These are phyloP conservation scores for Talaromyces sp. DNA, from an alignment of 2,329 filamentous ascomycete genomes.

Conservation along the genomic window DNA sequence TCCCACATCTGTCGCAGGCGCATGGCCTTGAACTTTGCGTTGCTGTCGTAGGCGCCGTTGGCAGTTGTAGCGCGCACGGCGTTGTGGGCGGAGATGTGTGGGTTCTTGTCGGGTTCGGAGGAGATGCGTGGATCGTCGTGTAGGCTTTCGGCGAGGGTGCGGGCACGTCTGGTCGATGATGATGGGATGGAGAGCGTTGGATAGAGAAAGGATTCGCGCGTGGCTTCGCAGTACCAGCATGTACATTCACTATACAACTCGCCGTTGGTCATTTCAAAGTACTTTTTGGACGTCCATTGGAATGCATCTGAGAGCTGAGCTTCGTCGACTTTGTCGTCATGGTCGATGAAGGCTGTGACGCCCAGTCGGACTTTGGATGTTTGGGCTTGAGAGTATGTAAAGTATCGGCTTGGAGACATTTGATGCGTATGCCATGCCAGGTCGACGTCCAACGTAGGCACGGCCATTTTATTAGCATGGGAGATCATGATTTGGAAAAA, in stretches of 20 bases:
- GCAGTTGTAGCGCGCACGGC: constrained; percentile 47
- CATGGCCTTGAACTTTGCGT: constrained; percentile 30
- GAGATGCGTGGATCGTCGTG: constrained; percentile 44
- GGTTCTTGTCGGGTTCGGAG: constrained; percentile 52
- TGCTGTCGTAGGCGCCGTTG: constrained; percentile 22
- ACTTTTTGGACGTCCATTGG: constrained; percentile 67
- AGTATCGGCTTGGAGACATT: constrained; percentile 62
- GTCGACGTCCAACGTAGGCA: constrained; percentile 38
- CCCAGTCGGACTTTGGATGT: neutral
- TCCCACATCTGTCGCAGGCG: constrained; percentile 56
- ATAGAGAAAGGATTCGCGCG: constrained; percentile 56
- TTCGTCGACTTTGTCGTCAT: constrained; percentile 80
- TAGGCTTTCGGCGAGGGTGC: constrained; percentile 47
- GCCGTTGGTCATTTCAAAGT: constrained; percentile 59
- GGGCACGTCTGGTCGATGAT: constrained; percentile 49
- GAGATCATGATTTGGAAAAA: constrained; percentile 43
- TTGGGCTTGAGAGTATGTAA: constrained; percentile 52
- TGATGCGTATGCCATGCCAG: constrained; percentile 67
- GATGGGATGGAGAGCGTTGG: constrained; percentile 33
- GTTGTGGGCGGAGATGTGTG: constrained; percentile 72
- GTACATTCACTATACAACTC: constrained; percentile 73
- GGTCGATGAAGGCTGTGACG: constrained; percentile 64
- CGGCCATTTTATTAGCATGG: constrained; percentile 33
- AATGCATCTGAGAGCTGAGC: constrained; percentile 61
- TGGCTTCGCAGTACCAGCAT: constrained; percentile 79